Evolutionary conservation across 140 eudicot species (phyloP).

Genomic region (Erigeron philadelphicus): DNA sequence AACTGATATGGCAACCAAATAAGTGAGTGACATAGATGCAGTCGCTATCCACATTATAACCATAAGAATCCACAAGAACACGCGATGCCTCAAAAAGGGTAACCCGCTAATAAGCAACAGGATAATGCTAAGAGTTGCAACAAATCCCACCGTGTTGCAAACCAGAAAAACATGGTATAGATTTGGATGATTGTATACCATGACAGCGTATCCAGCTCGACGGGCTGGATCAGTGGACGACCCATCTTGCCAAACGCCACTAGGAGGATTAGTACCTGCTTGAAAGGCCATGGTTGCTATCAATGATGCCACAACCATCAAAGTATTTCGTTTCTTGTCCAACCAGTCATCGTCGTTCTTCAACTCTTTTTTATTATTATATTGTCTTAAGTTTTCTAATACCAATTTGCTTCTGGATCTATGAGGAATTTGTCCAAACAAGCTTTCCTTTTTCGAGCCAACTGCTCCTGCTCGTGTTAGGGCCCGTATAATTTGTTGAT

Average conservation of each 20-base stretch:
- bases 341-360: slow-evolving; percentile 35
- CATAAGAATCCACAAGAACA: slow-evolving; percentile 46
- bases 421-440: slow-evolving; percentile 14
- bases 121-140: slow-evolving; percentile 49
- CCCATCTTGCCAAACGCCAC: slow-evolving; percentile 60
- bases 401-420: slow-evolving; percentile 5
- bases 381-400: neutral
- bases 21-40: slow-evolving; percentile 36
- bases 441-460: slow-evolving; percentile 3
- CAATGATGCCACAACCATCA: slow-evolving; percentile 57
- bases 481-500: slow-evolving; percentile 26
- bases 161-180: slow-evolving; percentile 29
- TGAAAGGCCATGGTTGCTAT: slow-evolving; percentile 65
- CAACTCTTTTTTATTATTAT: slow-evolving; percentile 1
- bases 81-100: slow-evolving; percentile 33
- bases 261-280: slow-evolving; percentile 47
- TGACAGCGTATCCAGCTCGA: slow-evolving; percentile 40
- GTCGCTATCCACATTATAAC: slow-evolving; percentile 55
- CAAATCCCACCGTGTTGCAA: slow-evolving; percentile 39
- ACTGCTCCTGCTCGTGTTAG: slow-evolving; percentile 29
- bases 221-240: slow-evolving; percentile 14
- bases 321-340: slow-evolving; percentile 41
- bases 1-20: slow-evolving; percentile 31
- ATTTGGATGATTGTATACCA: slow-evolving; percentile 33
- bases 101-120: slow-evolving; percentile 49